Conservation (phyloP, 805 yeast genomes). For the Cyberlindnera mississippiensis region DNA sequence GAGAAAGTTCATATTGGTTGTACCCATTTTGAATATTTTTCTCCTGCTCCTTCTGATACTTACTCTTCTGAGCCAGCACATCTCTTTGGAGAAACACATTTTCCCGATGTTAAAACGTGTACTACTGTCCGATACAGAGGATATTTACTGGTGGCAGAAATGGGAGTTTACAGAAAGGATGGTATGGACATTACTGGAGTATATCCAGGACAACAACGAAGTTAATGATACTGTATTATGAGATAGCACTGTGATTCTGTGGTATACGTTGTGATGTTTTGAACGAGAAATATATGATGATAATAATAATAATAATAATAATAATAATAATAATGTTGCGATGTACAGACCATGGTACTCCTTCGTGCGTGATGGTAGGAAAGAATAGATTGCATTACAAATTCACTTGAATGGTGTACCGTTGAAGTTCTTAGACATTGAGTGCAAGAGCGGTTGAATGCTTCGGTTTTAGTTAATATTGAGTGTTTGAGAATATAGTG, state of each 20-base stretch:
- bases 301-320: too few relatives aligned
- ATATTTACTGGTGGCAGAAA: slow-evolving; percentile 24
- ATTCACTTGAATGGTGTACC: slow-evolving; percentile 9
- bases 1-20: not conserved
- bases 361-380: too few relatives aligned
- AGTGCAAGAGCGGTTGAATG: slow-evolving; percentile 10
- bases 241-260: not conserved
- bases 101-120: slow-evolving; percentile 1
- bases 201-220: slow-evolving; percentile 6
- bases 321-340: too few relatives aligned
- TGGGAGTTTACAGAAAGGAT: slow-evolving; percentile 11
- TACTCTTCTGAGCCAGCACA: slow-evolving; percentile 2
- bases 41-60: slow-evolving; percentile 9
- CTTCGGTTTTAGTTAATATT: not conserved
- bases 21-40: slow-evolving; percentile 10
- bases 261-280: too few relatives aligned
- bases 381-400: too few relatives aligned
- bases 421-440: slow-evolving; percentile 12
- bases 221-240: not conserved
- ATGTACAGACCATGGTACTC: too few relatives aligned
- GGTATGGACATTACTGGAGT: slow-evolving; percentile 19
- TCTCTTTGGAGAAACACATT: slow-evolving; percentile 2
- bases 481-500: too few relatives aligned
- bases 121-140: slow-evolving; percentile 12
- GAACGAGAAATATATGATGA: too few relatives aligned